These are phyloP conservation scores for Mortierella sp. DNA, from an alignment of 371 early-diverging fungal species.

Conservation along the genomic window DNA sequence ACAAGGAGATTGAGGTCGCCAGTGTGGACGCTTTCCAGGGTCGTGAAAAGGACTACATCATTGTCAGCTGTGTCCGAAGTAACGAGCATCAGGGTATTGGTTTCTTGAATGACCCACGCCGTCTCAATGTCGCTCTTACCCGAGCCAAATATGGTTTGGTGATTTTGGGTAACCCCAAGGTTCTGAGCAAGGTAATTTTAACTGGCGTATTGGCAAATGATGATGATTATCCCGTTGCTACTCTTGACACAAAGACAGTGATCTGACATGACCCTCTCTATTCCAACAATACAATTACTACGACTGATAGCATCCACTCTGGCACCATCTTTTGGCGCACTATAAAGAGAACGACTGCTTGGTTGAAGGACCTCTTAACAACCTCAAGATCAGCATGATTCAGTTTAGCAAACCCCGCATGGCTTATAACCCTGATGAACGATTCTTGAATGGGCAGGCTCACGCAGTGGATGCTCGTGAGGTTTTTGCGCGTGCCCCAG, in stretches of 20 bases:
- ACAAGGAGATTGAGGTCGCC: constrained; percentile 97
- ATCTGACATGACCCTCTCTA: background rate
- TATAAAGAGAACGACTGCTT: constrained; percentile 92
- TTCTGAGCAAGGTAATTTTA: constrained; percentile 77
- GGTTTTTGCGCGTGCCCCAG: constrained; percentile 70
- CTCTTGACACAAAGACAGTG: background rate
- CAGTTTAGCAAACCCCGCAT: constrained; percentile 85
- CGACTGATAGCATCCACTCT: constrained; percentile 81
- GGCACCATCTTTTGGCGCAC: constrained; percentile 95
- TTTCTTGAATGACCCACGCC: constrained; percentile 96
- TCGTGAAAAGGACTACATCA: constrained; percentile 99
- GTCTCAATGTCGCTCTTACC: constrained; percentile 98
- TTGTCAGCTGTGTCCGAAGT: constrained; percentile 96
- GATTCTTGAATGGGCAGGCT: constrained; percentile 71
- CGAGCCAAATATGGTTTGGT: constrained; percentile 96
- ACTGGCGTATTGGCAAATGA: background rate
- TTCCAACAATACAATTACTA: background rate
- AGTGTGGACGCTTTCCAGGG: constrained; percentile 99
- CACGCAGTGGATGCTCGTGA: constrained; percentile 76
- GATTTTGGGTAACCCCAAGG: constrained; percentile 97
- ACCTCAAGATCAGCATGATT: constrained; percentile 87
- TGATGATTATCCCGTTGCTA: background rate
- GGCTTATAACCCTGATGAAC: constrained; percentile 68
- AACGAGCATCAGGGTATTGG: constrained; percentile 99
- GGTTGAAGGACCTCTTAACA: constrained; percentile 94